Evolutionary conservation across 805 yeast genomes (phyloP).

Genomic region (Sungouiozyma intestinalis): DNA sequence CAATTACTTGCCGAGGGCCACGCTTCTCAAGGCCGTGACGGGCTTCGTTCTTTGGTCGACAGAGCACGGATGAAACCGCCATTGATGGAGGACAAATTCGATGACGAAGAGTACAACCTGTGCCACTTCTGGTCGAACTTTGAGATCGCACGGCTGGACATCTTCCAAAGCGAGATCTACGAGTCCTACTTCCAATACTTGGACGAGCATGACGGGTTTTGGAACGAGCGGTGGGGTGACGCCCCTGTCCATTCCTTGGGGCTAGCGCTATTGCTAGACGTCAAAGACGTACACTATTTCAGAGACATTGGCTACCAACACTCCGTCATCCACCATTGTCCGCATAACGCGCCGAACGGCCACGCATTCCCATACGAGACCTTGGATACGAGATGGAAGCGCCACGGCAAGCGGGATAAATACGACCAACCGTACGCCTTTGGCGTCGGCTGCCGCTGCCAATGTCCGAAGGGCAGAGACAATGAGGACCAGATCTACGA

Average conservation of each 20-base stretch:
- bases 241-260: slow-evolving; percentile 92
- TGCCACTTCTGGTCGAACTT: slow-evolving; percentile 93
- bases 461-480: slow-evolving; percentile 51
- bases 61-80: slow-evolving; percentile 28
- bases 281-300: slow-evolving; percentile 75
- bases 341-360: slow-evolving; percentile 34
- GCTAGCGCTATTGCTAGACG: slow-evolving; percentile 59
- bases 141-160: slow-evolving; percentile 76
- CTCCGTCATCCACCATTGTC: slow-evolving; percentile 75
- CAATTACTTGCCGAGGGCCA: slow-evolving; percentile 14
- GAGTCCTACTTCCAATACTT: slow-evolving; percentile 55
- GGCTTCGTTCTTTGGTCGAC: slow-evolving; percentile 31
- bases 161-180: slow-evolving; percentile 59
- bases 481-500: slow-evolving; percentile 45
- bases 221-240: slow-evolving; percentile 94
- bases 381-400: slow-evolving; percentile 16
- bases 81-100: slow-evolving; percentile 44
- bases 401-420: slow-evolving; percentile 15
- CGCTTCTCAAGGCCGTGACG: slow-evolving; percentile 12
- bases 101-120: slow-evolving; percentile 58
- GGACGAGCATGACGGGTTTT: slow-evolving; percentile 74
- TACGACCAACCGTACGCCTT: slow-evolving; percentile 30
- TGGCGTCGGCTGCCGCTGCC: slow-evolving; percentile 81
- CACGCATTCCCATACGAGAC: slow-evolving; percentile 31
- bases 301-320: slow-evolving; percentile 88